Evolutionary conservation across 73 alveolate genomes (phyloP).

Genomic region (Tetrahymena borealis): DNA sequence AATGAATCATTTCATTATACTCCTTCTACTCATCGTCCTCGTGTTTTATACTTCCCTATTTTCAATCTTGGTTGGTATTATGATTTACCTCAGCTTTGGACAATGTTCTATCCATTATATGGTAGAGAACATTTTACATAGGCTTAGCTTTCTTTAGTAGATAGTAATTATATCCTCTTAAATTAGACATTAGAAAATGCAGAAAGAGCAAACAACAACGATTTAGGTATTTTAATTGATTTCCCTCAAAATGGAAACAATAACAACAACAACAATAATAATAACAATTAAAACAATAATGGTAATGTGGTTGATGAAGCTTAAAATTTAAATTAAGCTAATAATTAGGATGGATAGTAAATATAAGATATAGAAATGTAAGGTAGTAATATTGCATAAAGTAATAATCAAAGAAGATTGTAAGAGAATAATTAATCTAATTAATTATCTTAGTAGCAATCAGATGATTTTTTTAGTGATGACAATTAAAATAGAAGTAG

Average conservation of each 20-base stretch:
- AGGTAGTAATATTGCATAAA: background rate
- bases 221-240: background rate
- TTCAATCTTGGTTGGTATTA: conserved; percentile 25
- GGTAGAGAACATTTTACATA: conserved; percentile 25
- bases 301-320: background rate
- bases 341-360: background rate
- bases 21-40: conserved; percentile 31
- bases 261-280: background rate
- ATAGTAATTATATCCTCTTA: background rate
- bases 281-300: background rate
- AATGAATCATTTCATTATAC: conserved; percentile 13
- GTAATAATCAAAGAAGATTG: background rate
- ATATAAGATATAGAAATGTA: background rate
- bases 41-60: conserved; percentile 9
- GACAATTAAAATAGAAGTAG: background rate
- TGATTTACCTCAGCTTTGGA: conserved; percentile 38
- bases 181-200: background rate
- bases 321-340: background rate
- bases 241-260: background rate
- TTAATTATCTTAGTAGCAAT: background rate
- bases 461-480: background rate
- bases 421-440: background rate
- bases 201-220: background rate
- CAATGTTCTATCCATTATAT: conserved; percentile 30
- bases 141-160: background rate